phyloP scores from a whole-genome alignment of 2,329 filamentous ascomycete species.

The Sclerotinia sclerotiorum region DNA sequence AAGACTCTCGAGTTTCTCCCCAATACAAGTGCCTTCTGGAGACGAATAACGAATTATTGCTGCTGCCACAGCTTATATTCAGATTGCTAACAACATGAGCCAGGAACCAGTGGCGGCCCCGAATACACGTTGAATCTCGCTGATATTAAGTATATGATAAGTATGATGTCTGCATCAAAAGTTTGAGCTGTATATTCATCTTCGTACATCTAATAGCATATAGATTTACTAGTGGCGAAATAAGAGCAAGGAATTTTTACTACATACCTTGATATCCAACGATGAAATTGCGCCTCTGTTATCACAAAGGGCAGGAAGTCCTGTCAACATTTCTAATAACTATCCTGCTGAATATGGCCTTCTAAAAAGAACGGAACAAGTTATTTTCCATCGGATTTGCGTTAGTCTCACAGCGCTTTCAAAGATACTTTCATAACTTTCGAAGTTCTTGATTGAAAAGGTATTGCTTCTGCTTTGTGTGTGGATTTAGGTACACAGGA shows the following conservation, averaged over 20 bases:
- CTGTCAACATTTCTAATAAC: not conserved
- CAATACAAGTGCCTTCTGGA: too few relatives aligned
- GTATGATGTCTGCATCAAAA: not conserved
- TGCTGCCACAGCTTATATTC: not conserved
- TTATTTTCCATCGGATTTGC: not conserved
- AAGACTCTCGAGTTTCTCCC: not conserved
- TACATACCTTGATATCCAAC: not conserved
- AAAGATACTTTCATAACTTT: not conserved
- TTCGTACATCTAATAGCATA: not conserved
- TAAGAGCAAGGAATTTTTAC: not conserved
- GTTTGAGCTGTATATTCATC: not conserved
- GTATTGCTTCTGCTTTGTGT: not conserved
- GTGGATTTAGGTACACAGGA: not conserved
- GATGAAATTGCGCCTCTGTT: not conserved
- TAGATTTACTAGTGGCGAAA: not conserved
- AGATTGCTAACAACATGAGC: not conserved
- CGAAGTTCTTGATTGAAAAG: fast-evolving
- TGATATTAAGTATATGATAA: not conserved
- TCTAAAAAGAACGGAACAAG: fast-evolving
- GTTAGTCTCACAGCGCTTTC: not conserved
- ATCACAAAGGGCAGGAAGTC: not conserved
- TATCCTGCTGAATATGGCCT: not conserved
- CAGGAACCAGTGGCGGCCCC: fast-evolving
- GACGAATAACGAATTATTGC: not conserved
- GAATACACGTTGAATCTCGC: not conserved